Evolutionary conservation across 2,329 filamentous ascomycete species (phyloP), one percentile per base, ranked within the genome.

Genomic region (Tolypocladium endophyticum): DNA sequence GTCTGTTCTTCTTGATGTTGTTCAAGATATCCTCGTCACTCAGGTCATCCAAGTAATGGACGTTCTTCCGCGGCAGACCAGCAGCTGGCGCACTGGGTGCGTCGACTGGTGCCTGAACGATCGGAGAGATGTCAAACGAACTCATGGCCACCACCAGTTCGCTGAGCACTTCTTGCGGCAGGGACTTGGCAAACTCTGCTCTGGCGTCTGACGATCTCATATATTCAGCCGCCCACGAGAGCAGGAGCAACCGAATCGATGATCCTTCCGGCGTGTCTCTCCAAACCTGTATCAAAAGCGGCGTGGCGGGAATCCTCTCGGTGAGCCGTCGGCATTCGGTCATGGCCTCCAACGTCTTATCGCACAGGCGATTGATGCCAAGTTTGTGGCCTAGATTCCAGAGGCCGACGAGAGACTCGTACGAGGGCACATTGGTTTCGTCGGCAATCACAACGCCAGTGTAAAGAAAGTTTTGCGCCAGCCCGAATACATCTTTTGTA

Each of bases 121-220:
- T 62, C 0, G 75, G 72, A 3, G 71, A 65, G 11, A 69, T 72
- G 55, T 82, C 78, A 60, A 83, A 72, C 25, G 81, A 79, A 68
- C 81, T 84, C 82, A 87, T 85, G 16, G 80, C 75, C 2, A 87
- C 78, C 0, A 87, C 83, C 7, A 87, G 76, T 69, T 86, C 84
- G 62, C 81, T 84, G 8, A 87, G 72, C 1, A 87, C 81, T 64
- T 85, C 82, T 62, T 86, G 81, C 0, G 84, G 84, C 3, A 87
- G 75, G 0, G 82, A 82, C 64, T 81, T 81, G 52, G 81, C 84
- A 65, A 86, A 86, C 61, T 83, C 81, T 11, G 79, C 75, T 23
- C 82, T 76, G 1, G 77, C 76, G 28, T 83, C 78, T 4, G 82
- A 84, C 0, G 80, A 80, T 50, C 81, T 74, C 73, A 86, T 84